These are phyloP conservation scores for Aspergillus clavatus DNA, from an alignment of 2,329 filamentous ascomycete species.

Conservation along the genomic window DNA sequence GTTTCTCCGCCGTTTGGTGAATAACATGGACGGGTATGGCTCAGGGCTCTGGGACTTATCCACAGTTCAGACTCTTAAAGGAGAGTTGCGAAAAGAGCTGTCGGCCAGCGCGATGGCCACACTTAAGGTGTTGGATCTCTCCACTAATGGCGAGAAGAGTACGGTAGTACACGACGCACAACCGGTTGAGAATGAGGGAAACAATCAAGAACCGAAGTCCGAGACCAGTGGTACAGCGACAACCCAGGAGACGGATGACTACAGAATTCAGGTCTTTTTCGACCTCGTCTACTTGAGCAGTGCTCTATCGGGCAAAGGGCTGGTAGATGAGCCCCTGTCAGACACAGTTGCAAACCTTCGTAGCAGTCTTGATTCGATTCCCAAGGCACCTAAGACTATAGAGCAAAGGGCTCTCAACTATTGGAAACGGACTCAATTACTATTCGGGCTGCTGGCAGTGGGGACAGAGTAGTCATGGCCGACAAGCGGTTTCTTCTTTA, in stretches of 20 bases:
- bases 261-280: conserved; percentile 37
- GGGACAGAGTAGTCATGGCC: conserved; percentile 8
- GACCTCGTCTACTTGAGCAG: conserved; percentile 32
- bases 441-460: conserved; percentile 69
- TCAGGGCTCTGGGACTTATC: conserved; percentile 75
- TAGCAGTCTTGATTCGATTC: conserved; percentile 47
- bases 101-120: conserved; percentile 19
- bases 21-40: conserved; percentile 65
- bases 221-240: conserved; percentile 3
- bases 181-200: conserved; percentile 6
- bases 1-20: conserved; percentile 62
- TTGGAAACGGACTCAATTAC: conserved; percentile 73
- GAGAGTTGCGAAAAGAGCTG: conserved; percentile 50
- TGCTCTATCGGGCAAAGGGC: conserved; percentile 19
- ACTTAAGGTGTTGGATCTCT: conserved; percentile 19
- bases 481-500: neutral
- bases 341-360: conserved; percentile 43
- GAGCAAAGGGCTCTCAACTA: conserved; percentile 66
- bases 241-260: conserved; percentile 23
- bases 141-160: neutral
- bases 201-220: neutral
- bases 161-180: conserved; percentile 1
- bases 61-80: conserved; percentile 61
- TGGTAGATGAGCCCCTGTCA: conserved; percentile 35
- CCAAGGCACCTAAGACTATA: conserved; percentile 50